Conservation (phyloP, 352 stramenopile genomes). For the Phytopythium mirpurense region DNA sequence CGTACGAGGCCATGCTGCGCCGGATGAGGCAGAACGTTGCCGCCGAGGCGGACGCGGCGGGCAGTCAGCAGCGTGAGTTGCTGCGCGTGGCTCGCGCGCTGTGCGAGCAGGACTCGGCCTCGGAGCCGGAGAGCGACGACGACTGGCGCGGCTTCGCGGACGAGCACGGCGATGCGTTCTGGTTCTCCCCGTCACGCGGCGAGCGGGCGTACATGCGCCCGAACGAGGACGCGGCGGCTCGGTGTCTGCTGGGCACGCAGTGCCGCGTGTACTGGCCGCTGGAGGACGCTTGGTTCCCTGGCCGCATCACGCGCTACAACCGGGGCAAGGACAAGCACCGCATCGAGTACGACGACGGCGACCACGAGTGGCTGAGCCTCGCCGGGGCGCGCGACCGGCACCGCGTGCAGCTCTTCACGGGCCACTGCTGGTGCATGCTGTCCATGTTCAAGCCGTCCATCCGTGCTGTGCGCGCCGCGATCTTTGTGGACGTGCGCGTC, state of each 20-base stretch:
- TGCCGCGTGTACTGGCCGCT: slow-evolving; percentile 72
- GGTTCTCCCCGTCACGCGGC: slow-evolving; percentile 75
- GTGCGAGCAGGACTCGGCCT: slow-evolving; percentile 63
- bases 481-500: slow-evolving; percentile 44
- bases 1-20: slow-evolving; percentile 43
- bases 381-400: slow-evolving; percentile 21
- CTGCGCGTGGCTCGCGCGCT: slow-evolving; percentile 40
- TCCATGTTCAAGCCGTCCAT: slow-evolving; percentile 53
- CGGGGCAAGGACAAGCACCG: slow-evolving; percentile 59
- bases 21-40: slow-evolving; percentile 44
- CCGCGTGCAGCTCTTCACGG: slow-evolving; percentile 63
- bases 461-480: slow-evolving; percentile 39
- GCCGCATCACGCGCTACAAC: slow-evolving; percentile 47
- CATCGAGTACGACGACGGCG: slow-evolving; percentile 69
- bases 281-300: slow-evolving; percentile 73
- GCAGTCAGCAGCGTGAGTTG: slow-evolving; percentile 37
- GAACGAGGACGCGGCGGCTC: slow-evolving; percentile 53
- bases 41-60: slow-evolving; percentile 37
- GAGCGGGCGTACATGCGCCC: slow-evolving; percentile 51
- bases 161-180: slow-evolving; percentile 60
- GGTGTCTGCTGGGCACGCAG: slow-evolving; percentile 46
- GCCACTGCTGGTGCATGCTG: slow-evolving; percentile 67
- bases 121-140: slow-evolving; percentile 66
- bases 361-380: slow-evolving; percentile 70
- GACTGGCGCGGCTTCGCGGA: slow-evolving; percentile 74